These are phyloP conservation scores for Candida sanyaensis DNA, from an alignment of 1,139 yeast genomes.

Conservation along the genomic window DNA sequence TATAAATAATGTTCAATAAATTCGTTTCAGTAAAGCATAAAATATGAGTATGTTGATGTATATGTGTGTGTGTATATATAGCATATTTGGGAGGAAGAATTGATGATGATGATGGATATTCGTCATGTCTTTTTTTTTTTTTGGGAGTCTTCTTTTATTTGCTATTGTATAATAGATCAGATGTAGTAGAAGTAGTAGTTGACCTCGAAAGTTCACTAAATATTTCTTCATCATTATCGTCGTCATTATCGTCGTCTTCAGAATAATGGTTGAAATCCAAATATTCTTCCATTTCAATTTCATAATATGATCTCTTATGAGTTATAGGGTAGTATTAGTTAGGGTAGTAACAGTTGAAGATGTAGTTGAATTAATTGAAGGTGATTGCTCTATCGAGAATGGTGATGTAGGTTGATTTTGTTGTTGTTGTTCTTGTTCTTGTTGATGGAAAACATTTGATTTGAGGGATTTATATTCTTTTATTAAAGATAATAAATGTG, in stretches of 20 bases:
- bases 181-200: not conserved
- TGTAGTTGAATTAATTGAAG: not conserved
- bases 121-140: not conserved
- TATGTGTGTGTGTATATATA: too few relatives aligned
- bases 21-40: not conserved
- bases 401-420: not conserved
- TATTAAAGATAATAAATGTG: constrained; percentile 37
- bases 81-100: too few relatives aligned
- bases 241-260: constrained; percentile 1
- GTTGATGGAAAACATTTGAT: constrained; percentile 29
- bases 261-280: not conserved
- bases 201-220: constrained; percentile 2
- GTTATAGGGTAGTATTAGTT: not conserved
- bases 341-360: not conserved
- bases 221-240: not conserved
- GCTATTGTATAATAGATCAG: constrained; percentile 1
- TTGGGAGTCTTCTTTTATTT: not conserved
- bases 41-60: not conserved
- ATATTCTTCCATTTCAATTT: constrained; percentile 2
- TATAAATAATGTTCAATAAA: constrained; percentile 1
- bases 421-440: constrained; percentile 10
- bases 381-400: constrained; percentile 1
- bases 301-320: constrained; percentile 2
- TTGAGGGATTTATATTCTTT: constrained; percentile 45
- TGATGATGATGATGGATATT: not conserved